Base-by-base conservation (phyloP, 768 basidiomycete species). In the Kwoniella sp. region DNA sequence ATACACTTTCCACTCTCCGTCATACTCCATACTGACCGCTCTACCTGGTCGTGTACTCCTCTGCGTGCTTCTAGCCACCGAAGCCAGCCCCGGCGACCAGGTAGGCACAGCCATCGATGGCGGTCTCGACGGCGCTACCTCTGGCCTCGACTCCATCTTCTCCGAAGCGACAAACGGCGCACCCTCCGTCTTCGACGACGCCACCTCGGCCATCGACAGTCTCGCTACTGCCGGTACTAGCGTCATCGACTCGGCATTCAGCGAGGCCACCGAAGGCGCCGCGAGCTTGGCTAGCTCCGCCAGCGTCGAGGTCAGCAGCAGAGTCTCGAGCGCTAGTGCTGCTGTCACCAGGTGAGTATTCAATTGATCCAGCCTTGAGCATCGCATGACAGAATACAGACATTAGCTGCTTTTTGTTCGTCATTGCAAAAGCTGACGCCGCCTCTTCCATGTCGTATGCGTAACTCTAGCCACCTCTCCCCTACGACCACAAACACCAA, bases 111-210 rank as follows among this genome's bases (percentile, higher is more conserved):
- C 55, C 22, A 26, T 66, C 37, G 48, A 65, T 48, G 69, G 26
- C 37, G 61, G 59, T 8, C 31, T 62, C 54, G 31, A 30, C 25
- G 69, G 65, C 9, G 61, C 48, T 4, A 70, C 69, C 22, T 63
- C 69, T 0, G 55, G 23, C 9, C 37, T 61, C 25, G 65, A 59
- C 12, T 65, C 63, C 20, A 25, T 66, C 26, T 26, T 45, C 25
- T 45, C 55, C 15, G 34, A 50, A 34, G 57, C 51, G 1, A 57
- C 51, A 1, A 38, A 54, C 13, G 53, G n/a, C n/a, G 61, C 38
- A 11, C 12, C 47, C 13, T 66, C 65, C 13, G 57, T 63, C 34
- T 53, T 31, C 31, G 30, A 28, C 13, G 45, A 56, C 41, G 65
- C 59, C 29, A 67, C 65, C 22, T 62, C 66, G 9, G 66, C 13